Evolutionary conservation across 306 rosid species (phyloP), one percentile per base, ranked within the genome.

Genomic region (Dicorynia guianensis): DNA sequence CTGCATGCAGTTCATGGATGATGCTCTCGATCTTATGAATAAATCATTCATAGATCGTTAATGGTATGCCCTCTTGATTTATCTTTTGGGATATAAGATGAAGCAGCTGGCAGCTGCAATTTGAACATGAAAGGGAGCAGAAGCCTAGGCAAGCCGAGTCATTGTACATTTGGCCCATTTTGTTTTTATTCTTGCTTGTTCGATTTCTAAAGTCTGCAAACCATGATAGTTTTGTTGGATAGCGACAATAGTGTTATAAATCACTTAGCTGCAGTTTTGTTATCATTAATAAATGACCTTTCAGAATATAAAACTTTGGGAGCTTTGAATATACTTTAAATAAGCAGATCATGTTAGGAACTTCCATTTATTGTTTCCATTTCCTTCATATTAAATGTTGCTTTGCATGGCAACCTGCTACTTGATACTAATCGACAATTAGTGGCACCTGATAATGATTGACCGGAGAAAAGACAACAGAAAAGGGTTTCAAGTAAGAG

Each of bases 11-110:
- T 84, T 91, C 87, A 87, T 94, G 98, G 98, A 94, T 63, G 89
- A 87, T 2, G 98, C 98, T 0, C 95, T 94, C 63, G 84, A 79
- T 66, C 96, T 94, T 43, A 94, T 94, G 98, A 88, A 94, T 78
- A 94, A 90, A 80, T 91, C 98, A 30, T 94, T 91, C 61, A 86
- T 89, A 64, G 98, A 94, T 75, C 97, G 94, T 54, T 94, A 82
- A 85, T 38, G 47, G 17, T 5, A 7, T 4, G 73, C 8, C 44
- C 68, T 33, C 20, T n/a, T n/a, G 30, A 10, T 50, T 15, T 34
- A 15, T 14, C 15, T 47, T 58, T 47, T 44, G 36, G 38, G 62
- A 39, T 25, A 39, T 25, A 55, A 33, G 75, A 38, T n/a, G 78
- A 73, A 76, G 62, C 67, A 59, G 72, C 57, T 53, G 78, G 62